Evolutionary conservation across 495 filamentous ascomycete genomes (phyloP), one percentile per base, ranked within the genome.

Genomic region (Aspergillus ellipticus): DNA sequence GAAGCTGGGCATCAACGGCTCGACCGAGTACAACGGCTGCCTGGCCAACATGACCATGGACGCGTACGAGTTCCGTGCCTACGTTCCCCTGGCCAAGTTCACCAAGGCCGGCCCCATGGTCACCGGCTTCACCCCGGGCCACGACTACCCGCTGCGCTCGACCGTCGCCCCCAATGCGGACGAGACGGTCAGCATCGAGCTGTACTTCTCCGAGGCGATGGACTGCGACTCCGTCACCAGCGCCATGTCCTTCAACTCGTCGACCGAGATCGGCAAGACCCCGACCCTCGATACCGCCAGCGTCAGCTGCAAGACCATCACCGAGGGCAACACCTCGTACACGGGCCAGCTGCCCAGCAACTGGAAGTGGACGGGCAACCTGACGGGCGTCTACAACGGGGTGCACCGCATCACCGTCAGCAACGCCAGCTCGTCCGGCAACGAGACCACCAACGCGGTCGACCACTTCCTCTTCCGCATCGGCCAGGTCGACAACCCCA

Each of bases 151-250:
- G 4, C 48, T 87, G 0, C 61, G 75, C 5, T 86, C 85, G 0
- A 76, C 68, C 1, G 75, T 73, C 1, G 52, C 33, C 15, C 69
- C 75, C 0, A 69, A 73, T 33, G 69, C 74, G 45, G 58, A 68
- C 2, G 78, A 86, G 29, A 63, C 57, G 1, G 59, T 85, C 7
- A 54, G 71, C 0, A 60, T 86, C 21, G 64, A 74, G 33, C 37
- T 89, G 6, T 78, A 83, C 49, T 89, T 84, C 70, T 85, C 82
- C 4, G 69, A 70, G 1, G 59, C 74, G 45, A 89, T 88, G 86
- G 72, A 84, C 60, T 89, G 86, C 66, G 65, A 79, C 5, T 64
- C 64, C 0, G 69, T 87, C 2, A 79, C 66, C 21, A 61, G 76
- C 2, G 65, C 71, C 1, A 66, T 88, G 17, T 63, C 67, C 1